These are phyloP conservation scores for Apiospora kogelbergensis DNA, from an alignment of 2,329 filamentous ascomycete genomes.

Conservation along the genomic window DNA sequence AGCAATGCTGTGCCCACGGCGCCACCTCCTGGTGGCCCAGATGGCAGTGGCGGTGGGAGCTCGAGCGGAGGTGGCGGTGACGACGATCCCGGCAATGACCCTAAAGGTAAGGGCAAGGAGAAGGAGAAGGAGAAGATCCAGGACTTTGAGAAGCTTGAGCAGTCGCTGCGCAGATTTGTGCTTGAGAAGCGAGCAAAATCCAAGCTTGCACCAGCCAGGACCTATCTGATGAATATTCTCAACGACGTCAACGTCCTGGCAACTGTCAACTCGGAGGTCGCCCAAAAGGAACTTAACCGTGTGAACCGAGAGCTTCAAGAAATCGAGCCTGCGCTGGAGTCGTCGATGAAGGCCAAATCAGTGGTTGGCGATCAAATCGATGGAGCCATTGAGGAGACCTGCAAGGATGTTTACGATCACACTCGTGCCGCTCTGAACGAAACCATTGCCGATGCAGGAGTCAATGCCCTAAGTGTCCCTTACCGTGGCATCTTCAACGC, in stretches of 20 bases:
- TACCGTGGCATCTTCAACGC: constrained; percentile 85
- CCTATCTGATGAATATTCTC: constrained; percentile 90
- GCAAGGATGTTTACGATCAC: constrained; percentile 80
- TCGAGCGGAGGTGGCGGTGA: constrained; percentile 55
- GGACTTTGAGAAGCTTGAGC: constrained; percentile 88
- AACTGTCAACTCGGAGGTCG: constrained; percentile 83
- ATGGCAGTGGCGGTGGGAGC: constrained; percentile 53
- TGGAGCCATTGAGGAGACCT: constrained; percentile 78
- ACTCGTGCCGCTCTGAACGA: constrained; percentile 72
- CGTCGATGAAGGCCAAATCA: constrained; percentile 75
- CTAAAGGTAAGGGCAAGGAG: constrained; percentile 80
- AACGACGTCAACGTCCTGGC: constrained; percentile 84
- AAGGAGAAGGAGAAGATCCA: constrained; percentile 86
- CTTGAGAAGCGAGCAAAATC: constrained; percentile 93
- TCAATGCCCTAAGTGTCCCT: constrained; percentile 74
- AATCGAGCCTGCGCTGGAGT: constrained; percentile 82
- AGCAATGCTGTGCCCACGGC: constrained; percentile 88
- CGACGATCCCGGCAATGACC: constrained; percentile 57
- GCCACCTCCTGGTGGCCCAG: constrained; percentile 56
- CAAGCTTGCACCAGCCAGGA: constrained; percentile 92
- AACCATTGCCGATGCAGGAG: constrained; percentile 77
- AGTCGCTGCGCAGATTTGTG: constrained; percentile 87
- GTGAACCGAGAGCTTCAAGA: constrained; percentile 78
- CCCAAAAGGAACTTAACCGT: constrained; percentile 79
- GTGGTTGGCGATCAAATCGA: constrained; percentile 83